Percentiles rank a stretch among this genome's conserved stretches.
Conservation (phyloP, 2,329 filamentous ascomycete species). For the Epichloe coenophiala region DNA sequence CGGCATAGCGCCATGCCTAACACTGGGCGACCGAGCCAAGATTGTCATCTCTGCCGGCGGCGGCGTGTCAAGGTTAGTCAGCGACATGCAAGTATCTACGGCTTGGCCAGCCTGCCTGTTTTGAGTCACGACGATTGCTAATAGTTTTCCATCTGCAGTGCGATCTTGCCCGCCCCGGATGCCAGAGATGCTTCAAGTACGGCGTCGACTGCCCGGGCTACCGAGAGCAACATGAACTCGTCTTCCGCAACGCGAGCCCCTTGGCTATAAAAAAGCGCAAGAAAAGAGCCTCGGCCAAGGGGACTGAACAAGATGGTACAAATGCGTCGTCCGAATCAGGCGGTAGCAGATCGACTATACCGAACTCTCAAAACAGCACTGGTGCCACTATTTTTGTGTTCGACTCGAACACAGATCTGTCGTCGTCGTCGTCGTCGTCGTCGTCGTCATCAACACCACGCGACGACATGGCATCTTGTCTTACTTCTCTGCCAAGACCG, state of each 20-base stretch:
- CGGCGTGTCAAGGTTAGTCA: slow-evolving; percentile 26
- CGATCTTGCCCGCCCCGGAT: slow-evolving; percentile 25
- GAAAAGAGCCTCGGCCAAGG: slow-evolving; percentile 11
- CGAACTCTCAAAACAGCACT: slow-evolving; percentile 2
- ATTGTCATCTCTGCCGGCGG: slow-evolving; percentile 27
- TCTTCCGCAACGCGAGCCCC: slow-evolving; percentile 23
- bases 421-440: not conserved
- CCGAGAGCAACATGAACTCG: slow-evolving; percentile 24
- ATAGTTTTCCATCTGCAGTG: slow-evolving; percentile 15
- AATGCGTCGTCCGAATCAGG: not conserved
- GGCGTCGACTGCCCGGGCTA: slow-evolving; percentile 26
- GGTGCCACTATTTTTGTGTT: slow-evolving; percentile 5
- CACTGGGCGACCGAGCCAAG: slow-evolving; percentile 25
- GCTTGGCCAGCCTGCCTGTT: too few relatives aligned
- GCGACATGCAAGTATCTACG: not conserved
- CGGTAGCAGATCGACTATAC: not conserved
- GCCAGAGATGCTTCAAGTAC: slow-evolving; percentile 27
- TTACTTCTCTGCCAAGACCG: slow-evolving; percentile 9
- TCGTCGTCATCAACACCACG: not conserved
- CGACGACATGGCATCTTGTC: slow-evolving; percentile 2
- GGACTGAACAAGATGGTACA: not conserved
- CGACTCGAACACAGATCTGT: not conserved
- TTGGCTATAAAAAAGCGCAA: slow-evolving; percentile 17
- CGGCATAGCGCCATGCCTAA: slow-evolving; percentile 22
- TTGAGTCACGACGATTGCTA: too few relatives aligned